Conservation (phyloP, 2,329 filamentous ascomycete genomes). For the Aphanocladium album region DNA sequence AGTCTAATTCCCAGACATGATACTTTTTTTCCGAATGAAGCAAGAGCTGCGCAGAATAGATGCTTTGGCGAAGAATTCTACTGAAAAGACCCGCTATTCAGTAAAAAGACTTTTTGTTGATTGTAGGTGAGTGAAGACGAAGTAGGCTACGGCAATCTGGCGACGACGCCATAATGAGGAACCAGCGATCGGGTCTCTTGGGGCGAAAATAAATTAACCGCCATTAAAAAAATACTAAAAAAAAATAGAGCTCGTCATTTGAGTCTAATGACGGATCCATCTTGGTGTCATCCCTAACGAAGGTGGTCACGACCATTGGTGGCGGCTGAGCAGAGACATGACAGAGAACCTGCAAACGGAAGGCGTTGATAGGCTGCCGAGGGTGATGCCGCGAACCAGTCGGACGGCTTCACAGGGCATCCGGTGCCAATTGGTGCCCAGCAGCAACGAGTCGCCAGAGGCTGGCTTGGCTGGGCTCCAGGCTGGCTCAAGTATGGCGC, state of each 20-base stretch:
- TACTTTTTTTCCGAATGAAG: not conserved
- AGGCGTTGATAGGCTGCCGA: constrained; percentile 8
- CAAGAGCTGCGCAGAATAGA: not conserved
- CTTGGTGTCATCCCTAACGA: constrained; percentile 7
- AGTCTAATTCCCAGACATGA: not conserved
- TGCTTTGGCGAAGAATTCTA: not conserved
- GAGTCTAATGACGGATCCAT: constrained; percentile 12
- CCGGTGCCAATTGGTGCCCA: constrained; percentile 7
- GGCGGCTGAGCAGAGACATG: constrained; percentile 12
- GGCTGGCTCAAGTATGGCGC: constrained; percentile 1
- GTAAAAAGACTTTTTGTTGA: not conserved
- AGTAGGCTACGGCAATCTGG: constrained; percentile 7
- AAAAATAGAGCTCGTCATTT: constrained; percentile 10
- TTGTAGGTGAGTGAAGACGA: not conserved
- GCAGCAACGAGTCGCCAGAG: not conserved
- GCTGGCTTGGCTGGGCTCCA: not conserved
- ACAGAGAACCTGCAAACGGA: not conserved
- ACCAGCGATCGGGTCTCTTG: constrained; percentile 8
- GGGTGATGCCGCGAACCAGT: constrained; percentile 8
- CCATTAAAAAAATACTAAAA: not conserved
- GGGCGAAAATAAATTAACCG: not conserved
- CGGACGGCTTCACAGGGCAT: constrained; percentile 2
- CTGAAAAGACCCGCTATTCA: not conserved
- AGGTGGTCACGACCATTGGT: constrained; percentile 8
- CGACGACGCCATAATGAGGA: constrained; percentile 11